Evolutionary conservation across 345 rosid genomes (phyloP).

Genomic region (Clarkia xantiana): DNA sequence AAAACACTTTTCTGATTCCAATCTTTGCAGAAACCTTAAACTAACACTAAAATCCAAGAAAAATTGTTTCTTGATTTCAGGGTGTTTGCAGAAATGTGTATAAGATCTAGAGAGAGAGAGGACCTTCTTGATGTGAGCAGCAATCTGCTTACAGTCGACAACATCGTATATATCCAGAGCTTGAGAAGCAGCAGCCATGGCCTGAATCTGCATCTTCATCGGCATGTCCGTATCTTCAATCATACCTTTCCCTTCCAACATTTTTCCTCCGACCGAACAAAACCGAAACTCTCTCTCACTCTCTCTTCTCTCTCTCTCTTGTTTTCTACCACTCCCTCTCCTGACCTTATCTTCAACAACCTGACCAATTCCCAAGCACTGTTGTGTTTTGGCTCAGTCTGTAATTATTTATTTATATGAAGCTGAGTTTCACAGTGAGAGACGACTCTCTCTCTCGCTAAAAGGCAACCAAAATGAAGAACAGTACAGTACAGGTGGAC

Average conservation of each 20-base stretch:
- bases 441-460: too few species aligned
- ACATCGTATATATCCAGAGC: slow-evolving; percentile 72
- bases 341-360: background rate
- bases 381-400: background rate
- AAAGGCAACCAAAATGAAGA: too few species aligned
- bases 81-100: background rate
- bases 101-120: background rate
- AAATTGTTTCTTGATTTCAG: background rate
- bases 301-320: background rate
- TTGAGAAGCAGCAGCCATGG: slow-evolving; percentile 53
- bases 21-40: too few species aligned
- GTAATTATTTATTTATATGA: background rate
- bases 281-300: too few species aligned
- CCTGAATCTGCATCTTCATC: slow-evolving; percentile 60
- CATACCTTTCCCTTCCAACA: slow-evolving; percentile 85
- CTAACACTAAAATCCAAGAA: background rate
- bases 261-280: background rate
- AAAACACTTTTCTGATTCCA: too few species aligned
- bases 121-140: slow-evolving; percentile 71
- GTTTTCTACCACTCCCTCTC: background rate
- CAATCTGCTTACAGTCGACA: slow-evolving; percentile 54
- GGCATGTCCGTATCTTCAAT: slow-evolving; percentile 74
- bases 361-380: background rate
- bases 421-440: too few species aligned
- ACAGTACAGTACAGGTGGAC: background rate